Percentiles rank a stretch among this genome's conserved stretches.
These are phyloP conservation scores for Macroventuria anomochaeta DNA, from an alignment of 2,329 filamentous ascomycete species.

Conservation along the genomic window DNA sequence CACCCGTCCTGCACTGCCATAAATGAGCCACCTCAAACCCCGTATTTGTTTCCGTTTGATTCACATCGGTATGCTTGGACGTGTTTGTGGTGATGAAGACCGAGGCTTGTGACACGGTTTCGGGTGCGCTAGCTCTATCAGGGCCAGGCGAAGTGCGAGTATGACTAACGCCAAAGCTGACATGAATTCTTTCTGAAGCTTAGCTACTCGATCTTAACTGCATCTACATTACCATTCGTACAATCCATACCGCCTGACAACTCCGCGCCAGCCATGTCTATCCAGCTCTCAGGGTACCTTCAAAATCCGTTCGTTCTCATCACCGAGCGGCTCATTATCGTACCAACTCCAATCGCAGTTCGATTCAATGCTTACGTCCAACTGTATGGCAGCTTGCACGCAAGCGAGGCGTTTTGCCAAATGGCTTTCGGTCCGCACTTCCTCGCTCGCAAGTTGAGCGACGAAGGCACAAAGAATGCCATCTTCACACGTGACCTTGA, in stretches of 20 bases:
- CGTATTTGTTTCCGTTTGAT: not conserved
- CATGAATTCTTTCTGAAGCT: not conserved
- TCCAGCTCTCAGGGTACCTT: constrained; percentile 6
- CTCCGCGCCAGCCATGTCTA: constrained; percentile 1
- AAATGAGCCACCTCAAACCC: constrained; percentile 2
- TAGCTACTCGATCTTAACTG: not conserved
- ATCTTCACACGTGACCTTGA: constrained; percentile 23
- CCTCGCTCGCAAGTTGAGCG: constrained; percentile 5
- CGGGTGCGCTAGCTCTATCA: not conserved
- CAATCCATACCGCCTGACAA: not conserved
- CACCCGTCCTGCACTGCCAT: constrained; percentile 6
- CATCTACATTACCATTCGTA: not conserved
- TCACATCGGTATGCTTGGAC: not conserved
- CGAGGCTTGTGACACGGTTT: constrained; percentile 1
- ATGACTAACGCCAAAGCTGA: not conserved
- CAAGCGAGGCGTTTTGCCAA: constrained; percentile 16
- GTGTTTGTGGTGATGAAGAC: constrained; percentile 1
- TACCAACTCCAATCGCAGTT: constrained; percentile 20
- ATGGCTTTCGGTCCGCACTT: constrained; percentile 23
- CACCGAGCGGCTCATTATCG: constrained; percentile 17
- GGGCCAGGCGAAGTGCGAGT: not conserved
- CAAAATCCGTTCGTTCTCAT: constrained; percentile 10
- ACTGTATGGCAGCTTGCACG: constrained; percentile 18
- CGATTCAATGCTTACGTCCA: constrained; percentile 3
- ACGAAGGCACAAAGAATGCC: constrained; percentile 15